phyloP scores from a whole-genome alignment of 2,329 filamentous ascomycete genomes.

The Fusarium xylarioides region DNA sequence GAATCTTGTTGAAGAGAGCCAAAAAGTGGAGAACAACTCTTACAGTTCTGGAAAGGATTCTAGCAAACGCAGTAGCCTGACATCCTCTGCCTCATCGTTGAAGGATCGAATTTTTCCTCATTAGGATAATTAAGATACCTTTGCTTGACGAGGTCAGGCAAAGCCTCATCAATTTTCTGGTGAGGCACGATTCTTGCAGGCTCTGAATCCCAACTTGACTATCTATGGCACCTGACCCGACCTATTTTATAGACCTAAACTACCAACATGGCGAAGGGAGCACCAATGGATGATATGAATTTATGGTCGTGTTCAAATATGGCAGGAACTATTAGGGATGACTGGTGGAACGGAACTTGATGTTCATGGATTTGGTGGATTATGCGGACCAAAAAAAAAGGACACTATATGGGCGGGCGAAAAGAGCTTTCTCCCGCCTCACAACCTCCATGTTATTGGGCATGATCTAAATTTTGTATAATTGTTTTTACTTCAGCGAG shows the following conservation, averaged over 20 bases:
- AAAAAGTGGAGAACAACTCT: slow-evolving; percentile 36
- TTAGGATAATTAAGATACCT: background rate
- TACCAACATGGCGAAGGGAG: background rate
- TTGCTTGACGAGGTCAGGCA: background rate
- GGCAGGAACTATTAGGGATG: background rate
- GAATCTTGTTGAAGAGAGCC: slow-evolving; percentile 37
- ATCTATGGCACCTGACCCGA: background rate
- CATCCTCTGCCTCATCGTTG: slow-evolving; percentile 39
- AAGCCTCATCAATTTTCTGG: background rate
- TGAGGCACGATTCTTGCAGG: background rate
- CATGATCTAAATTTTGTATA: slow-evolving; percentile 19
- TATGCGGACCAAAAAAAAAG: background rate
- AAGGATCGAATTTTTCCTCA: slow-evolving; percentile 41
- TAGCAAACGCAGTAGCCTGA: slow-evolving; percentile 36
- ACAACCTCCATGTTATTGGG: slow-evolving; percentile 8
- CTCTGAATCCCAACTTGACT: background rate
- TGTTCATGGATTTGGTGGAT: background rate
- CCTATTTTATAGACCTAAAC: background rate
- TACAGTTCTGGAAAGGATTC: slow-evolving; percentile 36
- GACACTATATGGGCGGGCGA: slow-evolving; percentile 1
- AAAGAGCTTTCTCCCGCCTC: background rate
- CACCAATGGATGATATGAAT: background rate
- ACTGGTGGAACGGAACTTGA: background rate
- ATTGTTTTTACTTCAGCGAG: slow-evolving; percentile 31
- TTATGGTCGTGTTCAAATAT: background rate